Evolutionary conservation across 2,329 filamentous ascomycete genomes (phyloP).

Genomic region (Aspergillus aculeatus): DNA sequence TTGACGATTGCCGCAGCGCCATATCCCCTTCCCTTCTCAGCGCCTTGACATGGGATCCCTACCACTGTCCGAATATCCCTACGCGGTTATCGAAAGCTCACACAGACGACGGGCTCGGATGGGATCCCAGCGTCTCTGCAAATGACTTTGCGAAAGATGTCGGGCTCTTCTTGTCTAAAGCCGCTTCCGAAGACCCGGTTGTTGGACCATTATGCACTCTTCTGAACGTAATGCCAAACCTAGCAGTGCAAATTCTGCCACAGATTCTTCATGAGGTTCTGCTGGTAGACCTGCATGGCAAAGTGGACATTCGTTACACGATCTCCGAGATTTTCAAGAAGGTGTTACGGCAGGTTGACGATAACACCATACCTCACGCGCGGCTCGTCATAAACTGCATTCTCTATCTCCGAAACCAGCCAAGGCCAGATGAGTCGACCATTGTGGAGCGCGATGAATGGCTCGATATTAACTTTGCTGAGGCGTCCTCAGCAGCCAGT

Average conservation of each 20-base stretch:
- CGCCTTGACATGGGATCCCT: conserved; percentile 44
- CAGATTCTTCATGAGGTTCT: conserved; percentile 83
- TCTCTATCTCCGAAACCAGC: conserved; percentile 83
- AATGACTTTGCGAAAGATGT: conserved; percentile 37
- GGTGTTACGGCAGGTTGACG: conserved; percentile 56
- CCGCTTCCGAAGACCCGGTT: conserved; percentile 63
- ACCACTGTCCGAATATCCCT: conserved; percentile 37
- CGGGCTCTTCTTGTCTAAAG: conserved; percentile 55
- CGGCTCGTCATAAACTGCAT: conserved; percentile 74
- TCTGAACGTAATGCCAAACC: conserved; percentile 62
- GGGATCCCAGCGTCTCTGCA: conserved; percentile 22
- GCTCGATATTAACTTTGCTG: conserved; percentile 77
- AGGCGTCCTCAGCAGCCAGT: conserved; percentile 69
- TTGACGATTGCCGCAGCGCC: conserved; percentile 34
- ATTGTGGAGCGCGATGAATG: conserved; percentile 76
- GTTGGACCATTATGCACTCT: conserved; percentile 67
- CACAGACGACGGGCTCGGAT: conserved; percentile 14
- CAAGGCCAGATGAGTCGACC: conserved; percentile 70
- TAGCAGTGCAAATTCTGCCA: conserved; percentile 74
- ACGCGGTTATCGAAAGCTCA: conserved; percentile 22
- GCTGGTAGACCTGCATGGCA: conserved; percentile 62
- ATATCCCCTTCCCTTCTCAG: conserved; percentile 41
- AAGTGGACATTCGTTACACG: conserved; percentile 57
- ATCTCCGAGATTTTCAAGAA: conserved; percentile 65
- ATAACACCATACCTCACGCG: conserved; percentile 59